Percentiles rank a stretch among this genome's conserved stretches.
Conservation (phyloP, 352 stramenopile genomes). For the Achlya hypogyna region DNA sequence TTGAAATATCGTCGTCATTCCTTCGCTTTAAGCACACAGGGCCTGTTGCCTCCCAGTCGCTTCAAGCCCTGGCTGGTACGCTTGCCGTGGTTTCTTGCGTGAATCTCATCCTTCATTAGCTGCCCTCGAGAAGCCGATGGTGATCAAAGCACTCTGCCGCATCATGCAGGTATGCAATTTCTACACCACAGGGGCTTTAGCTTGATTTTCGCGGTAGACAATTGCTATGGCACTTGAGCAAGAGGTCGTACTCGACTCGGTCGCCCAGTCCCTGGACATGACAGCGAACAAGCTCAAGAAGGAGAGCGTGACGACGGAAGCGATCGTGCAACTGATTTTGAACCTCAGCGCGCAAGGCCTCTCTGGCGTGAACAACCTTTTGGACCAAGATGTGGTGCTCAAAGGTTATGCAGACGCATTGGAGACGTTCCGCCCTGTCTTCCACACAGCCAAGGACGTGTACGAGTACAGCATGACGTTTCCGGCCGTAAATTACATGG, state of each 20-base stretch:
- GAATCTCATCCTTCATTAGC: not conserved
- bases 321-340: not conserved
- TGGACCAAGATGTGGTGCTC: not conserved
- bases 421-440: not conserved
- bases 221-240: not conserved
- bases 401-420: not conserved
- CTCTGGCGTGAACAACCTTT: not conserved
- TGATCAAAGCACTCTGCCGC: conserved; percentile 3
- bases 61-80: conserved; percentile 1
- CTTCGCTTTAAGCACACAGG: conserved; percentile 5
- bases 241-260: not conserved
- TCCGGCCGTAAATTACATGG: not conserved
- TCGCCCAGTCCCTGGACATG: conserved; percentile 2
- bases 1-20: conserved; percentile 1
- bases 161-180: not conserved
- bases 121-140: conserved; percentile 4
- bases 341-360: not conserved
- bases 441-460: not conserved
- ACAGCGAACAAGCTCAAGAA: conserved; percentile 5
- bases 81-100: not conserved
- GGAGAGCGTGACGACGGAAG: conserved; percentile 4
- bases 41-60: not conserved
- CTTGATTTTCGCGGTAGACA: not conserved
- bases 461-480: conserved; percentile 3
- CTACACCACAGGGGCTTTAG: not conserved